Percentiles rank a stretch among this genome's conserved stretches.
phyloP scores from a whole-genome alignment of 352 stramenopile species.

The Globisporangium acanthophoron region DNA sequence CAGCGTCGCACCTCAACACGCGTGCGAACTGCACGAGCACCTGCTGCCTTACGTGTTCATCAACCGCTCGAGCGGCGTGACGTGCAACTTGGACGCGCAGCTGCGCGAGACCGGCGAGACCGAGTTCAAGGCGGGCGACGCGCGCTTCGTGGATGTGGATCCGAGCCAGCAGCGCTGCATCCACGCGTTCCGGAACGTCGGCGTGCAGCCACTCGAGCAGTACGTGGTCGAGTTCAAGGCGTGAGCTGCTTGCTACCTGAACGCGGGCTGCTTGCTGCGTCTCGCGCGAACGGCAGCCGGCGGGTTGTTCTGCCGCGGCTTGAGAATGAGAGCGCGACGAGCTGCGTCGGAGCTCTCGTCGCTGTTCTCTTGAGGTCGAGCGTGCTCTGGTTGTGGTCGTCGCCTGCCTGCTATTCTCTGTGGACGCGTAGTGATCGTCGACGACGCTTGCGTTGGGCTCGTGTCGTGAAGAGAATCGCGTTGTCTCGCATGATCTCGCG shows the following conservation, averaged over 20 bases:
- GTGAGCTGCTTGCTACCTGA: background rate
- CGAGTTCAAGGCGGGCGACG: constrained; percentile 22
- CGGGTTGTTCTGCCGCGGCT: background rate
- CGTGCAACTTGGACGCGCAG: constrained; percentile 20
- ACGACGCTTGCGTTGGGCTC: background rate
- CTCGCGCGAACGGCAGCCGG: background rate
- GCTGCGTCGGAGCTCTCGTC: background rate
- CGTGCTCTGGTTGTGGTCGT: background rate
- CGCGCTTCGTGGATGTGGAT: constrained; percentile 28
- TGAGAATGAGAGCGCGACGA: background rate
- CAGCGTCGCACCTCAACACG: constrained; percentile 16
- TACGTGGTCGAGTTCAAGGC: constrained; percentile 37
- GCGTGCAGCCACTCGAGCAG: constrained; percentile 17
- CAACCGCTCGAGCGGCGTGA: constrained; percentile 28
- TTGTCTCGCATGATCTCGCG: background rate
- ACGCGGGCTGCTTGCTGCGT: background rate
- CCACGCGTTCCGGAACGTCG: constrained; percentile 33
- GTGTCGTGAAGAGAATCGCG: background rate
- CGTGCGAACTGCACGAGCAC: constrained; percentile 33
- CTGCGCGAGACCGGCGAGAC: constrained; percentile 21
- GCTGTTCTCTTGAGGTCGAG: background rate
- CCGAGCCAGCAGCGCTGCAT: constrained; percentile 11
- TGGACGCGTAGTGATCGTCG: background rate
- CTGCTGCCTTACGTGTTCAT: constrained; percentile 36
- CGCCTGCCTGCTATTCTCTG: background rate